Evolutionary conservation across 305 asterid species (phyloP), one percentile per base, ranked within the genome.

Genomic region (Solanum aculeatissimum): DNA sequence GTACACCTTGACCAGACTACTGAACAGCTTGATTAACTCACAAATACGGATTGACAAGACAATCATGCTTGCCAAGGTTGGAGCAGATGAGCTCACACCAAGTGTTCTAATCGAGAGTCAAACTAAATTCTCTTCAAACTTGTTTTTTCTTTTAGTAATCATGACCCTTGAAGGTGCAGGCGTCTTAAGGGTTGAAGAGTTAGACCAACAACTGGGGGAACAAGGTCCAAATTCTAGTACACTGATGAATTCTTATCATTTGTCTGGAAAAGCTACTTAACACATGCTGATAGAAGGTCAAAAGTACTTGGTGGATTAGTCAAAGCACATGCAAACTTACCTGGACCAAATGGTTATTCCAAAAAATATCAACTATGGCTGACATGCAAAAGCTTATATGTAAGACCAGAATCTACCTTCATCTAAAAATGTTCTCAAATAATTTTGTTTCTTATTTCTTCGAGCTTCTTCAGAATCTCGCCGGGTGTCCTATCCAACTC

Each of bases 401-500:
- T 27, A 27, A 53, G 63, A 77, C 1, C 0, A 29, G 47, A 51
- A n/a, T 77, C 65, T 77, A 77, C 82, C 82, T 77, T 49, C 29
- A 18, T 51, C 66, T 51, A 11, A 77, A 53, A 65, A 77, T 18
- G 82, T 16, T 83, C 92, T 94, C 90, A 97, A 83, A 97, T 92
- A 80, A 97, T 97, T 85, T 94, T 97, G 85, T 95, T 97, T 88
- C 99, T 91, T 35, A 97, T 93, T 85, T 97, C 99, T 90, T 97
- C 99, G 45, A 97, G 91, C 85, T 97, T 97, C 82, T 95, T 97
- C 92, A 97, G 69, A 87, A 97, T 95, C 91, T 97, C 99, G 68
- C 94, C 98, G 2, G 99, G 99, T 54, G 98, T 94, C 91, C 98
- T 92, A 77, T 97, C 99, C 88, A 97, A 91, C 89, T 97, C 99